Conservation (phyloP, 305 asterid genomes). For the Vinca major region DNA sequence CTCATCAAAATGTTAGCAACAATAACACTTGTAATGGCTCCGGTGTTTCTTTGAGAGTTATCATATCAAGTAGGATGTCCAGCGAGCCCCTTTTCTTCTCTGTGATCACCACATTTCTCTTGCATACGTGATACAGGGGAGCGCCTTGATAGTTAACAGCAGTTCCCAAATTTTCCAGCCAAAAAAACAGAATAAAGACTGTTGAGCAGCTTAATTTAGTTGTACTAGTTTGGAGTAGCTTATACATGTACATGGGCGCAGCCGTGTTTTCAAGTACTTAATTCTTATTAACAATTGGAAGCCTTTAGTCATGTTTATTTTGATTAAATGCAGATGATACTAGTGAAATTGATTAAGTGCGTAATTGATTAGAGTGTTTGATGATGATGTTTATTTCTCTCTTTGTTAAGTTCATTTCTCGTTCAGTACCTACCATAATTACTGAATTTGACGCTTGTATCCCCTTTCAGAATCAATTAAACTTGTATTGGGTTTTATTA, state of each 20-base stretch:
- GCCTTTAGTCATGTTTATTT: no score
- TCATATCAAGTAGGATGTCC: neutral
- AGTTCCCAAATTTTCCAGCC: neutral
- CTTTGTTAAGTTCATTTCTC: no score
- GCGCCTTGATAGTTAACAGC: neutral
- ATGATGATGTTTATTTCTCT: no score
- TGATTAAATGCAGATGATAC: no score
- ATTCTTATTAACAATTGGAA: no score
- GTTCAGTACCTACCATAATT: no score
- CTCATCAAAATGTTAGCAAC: slow-evolving; percentile 97
- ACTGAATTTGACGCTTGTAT: no score
- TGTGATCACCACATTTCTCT: neutral
- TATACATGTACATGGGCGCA: neutral
- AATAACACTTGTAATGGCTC: slow-evolving; percentile 98
- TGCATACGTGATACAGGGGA: neutral
- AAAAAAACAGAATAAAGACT: slow-evolving; percentile 2
- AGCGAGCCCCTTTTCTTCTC: neutral
- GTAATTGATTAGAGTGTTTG: no score
- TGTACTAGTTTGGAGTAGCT: neutral
- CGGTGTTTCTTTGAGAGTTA: slow-evolving; percentile 60
- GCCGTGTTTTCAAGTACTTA: neutral
- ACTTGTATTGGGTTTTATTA: no score
- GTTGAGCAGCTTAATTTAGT: neutral
- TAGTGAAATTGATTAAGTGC: no score
- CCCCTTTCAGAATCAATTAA: no score